Base-by-base conservation (phyloP, 2,329 filamentous ascomycete species). In the Leptodontidium sp. region DNA sequence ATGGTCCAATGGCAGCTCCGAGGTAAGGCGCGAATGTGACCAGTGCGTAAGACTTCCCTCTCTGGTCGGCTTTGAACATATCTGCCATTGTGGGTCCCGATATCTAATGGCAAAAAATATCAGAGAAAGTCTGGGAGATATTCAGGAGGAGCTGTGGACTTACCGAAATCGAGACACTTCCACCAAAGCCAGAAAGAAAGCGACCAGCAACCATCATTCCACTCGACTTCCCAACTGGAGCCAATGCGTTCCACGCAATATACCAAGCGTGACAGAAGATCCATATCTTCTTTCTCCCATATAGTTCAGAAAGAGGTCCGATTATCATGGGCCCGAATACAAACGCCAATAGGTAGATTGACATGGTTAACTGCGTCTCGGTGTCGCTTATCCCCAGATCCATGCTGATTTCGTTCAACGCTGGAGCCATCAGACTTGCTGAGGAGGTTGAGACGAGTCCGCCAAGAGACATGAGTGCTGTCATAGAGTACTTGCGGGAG, bases 11-110 rank as follows among this genome's bases (percentile, higher is more conserved):
- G 29, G 88, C 87, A 1, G 89, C 88, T 0, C 88, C 89, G 0
- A 91, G 83, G 0, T 91, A 80, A 0, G 88, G 88, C 1, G 85
- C 85, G 0, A 91, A 74, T 57, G 69, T 73, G 61, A 69, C 70
- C 26, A 77, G 70, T 17, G 76, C 75, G 55, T 78, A 74, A 15
- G 82, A 82, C 0, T 74, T 75, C 0, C 84, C 84, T 4, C 83
- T 77, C 69, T 86, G 76, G 61, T 70, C 64, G n/a, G 68, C 57
- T 15, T 64, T 66, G 71, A 29, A 68, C 26, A 64, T 67, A 14
- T 57, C 32, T 45, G 35, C 62, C 49, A 53, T 40, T 32, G 29
- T 24, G 26, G 43, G 21, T 35, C 49, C 35, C 35, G 35, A 45
- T 43, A 52, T 55, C 24, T 64, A 17, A 14, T 24, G 6, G 26